These are phyloP conservation scores for Microthlaspi erraticum DNA, from an alignment of 345 rosid species.

Conservation along the genomic window DNA sequence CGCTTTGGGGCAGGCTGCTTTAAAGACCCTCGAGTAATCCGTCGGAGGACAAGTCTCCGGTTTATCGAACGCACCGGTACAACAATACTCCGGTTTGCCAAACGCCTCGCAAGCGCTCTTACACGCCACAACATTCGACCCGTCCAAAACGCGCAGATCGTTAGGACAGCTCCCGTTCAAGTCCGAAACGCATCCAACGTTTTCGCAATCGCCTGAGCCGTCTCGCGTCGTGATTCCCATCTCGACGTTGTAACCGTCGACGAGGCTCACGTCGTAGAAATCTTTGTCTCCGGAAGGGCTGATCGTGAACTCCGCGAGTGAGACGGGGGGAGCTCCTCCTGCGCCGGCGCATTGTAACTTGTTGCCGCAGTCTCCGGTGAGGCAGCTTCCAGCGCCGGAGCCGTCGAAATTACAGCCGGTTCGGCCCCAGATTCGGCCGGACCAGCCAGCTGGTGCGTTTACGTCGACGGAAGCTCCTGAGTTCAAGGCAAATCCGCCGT, in stretches of 20 bases:
- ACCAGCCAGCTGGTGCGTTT: conserved; percentile 72
- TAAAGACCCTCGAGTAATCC: conserved; percentile 67
- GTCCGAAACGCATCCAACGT: conserved; percentile 74
- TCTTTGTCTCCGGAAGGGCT: conserved; percentile 46
- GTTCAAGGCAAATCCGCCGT: conserved; percentile 61
- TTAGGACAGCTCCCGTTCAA: conserved; percentile 67
- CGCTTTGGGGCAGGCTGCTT: conserved; percentile 80
- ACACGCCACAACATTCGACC: conserved; percentile 66
- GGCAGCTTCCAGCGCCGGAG: conserved; percentile 61
- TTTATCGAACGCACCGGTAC: conserved; percentile 64
- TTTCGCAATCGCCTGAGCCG: conserved; percentile 70
- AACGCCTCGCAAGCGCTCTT: conserved; percentile 87
- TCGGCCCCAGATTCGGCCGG: conserved; percentile 86
- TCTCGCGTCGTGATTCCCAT: conserved; percentile 60
- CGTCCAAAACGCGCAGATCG: conserved; percentile 53
- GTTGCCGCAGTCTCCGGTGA: conserved; percentile 83
- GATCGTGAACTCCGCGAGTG: conserved; percentile 75
- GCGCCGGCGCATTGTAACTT: conserved; percentile 60
- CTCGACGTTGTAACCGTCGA: conserved; percentile 87
- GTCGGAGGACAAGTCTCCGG: conserved; percentile 76
- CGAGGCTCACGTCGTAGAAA: conserved; percentile 88
- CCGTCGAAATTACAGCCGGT: conserved; percentile 72
- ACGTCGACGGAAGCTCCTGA: conserved; percentile 54
- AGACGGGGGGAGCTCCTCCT: conserved; percentile 70
- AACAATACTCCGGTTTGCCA: conserved; percentile 71